Percentiles rank a stretch among this genome's conserved stretches.
phyloP scores from a whole-genome alignment of 2,329 filamentous ascomycete genomes.

The Ascochyta koolunga region DNA sequence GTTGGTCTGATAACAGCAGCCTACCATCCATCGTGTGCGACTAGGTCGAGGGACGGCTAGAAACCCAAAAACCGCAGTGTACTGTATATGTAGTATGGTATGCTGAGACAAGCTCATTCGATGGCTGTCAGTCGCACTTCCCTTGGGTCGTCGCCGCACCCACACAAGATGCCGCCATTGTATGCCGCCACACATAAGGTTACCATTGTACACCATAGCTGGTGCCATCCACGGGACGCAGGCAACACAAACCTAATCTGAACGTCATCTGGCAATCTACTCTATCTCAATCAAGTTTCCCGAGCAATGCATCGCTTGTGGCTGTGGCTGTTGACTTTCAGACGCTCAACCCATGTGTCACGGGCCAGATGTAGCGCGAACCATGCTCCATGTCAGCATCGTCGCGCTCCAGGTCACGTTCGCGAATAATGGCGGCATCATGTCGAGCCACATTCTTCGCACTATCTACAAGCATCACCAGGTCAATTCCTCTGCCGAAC shows the following conservation, averaged over 20 bases:
- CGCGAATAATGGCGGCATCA: slow-evolving; percentile 24
- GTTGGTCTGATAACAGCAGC: neutral
- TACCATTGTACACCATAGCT: slow-evolving; percentile 15
- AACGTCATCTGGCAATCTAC: slow-evolving; percentile 19
- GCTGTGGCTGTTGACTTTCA: slow-evolving; percentile 13
- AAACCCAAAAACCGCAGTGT: neutral
- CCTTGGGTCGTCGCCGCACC: slow-evolving; percentile 11
- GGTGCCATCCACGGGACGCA: slow-evolving; percentile 11
- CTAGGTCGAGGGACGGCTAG: neutral
- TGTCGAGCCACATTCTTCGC: slow-evolving; percentile 22
- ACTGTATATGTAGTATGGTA: neutral
- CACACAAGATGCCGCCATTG: slow-evolving; percentile 5
- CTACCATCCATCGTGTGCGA: neutral
- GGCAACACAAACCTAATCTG: slow-evolving; percentile 26
- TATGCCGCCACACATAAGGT: slow-evolving; percentile 2
- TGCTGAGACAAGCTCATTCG: neutral
- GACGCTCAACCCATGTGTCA: slow-evolving; percentile 33
- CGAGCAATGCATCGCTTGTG: slow-evolving; percentile 5
- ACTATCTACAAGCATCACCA: slow-evolving; percentile 23
- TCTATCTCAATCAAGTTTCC: slow-evolving; percentile 1
- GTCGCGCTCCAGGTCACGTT: slow-evolving; percentile 16
- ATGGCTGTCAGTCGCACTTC: slow-evolving; percentile 7
- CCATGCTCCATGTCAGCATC: slow-evolving; percentile 34
- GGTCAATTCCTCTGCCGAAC: slow-evolving; percentile 21
- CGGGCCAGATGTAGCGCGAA: slow-evolving; percentile 41